phyloP scores from a whole-genome alignment of 2,329 filamentous ascomycete species.

The Monilinia aucupariae region DNA sequence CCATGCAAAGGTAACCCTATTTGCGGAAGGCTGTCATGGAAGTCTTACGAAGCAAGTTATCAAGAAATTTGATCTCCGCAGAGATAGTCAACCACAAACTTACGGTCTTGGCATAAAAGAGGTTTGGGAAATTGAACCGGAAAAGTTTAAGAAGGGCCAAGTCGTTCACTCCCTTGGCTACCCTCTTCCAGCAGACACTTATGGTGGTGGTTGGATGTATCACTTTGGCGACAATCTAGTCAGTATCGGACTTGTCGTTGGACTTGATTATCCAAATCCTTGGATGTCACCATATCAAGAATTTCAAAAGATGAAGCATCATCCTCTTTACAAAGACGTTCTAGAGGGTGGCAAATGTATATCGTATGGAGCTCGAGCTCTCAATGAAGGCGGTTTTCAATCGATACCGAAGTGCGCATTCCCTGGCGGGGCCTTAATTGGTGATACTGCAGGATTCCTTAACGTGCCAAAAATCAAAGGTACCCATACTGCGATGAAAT shows the following conservation, averaged over 20 bases:
- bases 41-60: conserved; percentile 92
- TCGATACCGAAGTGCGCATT: conserved; percentile 97
- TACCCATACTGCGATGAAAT: conserved; percentile 96
- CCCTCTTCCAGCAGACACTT: conserved; percentile 79
- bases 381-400: conserved; percentile 94
- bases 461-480: conserved; percentile 99
- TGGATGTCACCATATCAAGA: conserved; percentile 94
- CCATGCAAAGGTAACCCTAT: conserved; percentile 82
- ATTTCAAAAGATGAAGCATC: conserved; percentile 98
- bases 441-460: conserved; percentile 92
- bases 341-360: conserved; percentile 98
- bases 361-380: conserved; percentile 85
- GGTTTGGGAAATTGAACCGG: conserved; percentile 92
- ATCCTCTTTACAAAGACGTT: conserved; percentile 79
- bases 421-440: conserved; percentile 89
- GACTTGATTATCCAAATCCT: conserved; percentile 92
- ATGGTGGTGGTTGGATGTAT: conserved; percentile 99
- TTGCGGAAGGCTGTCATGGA: conserved; percentile 93
- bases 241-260: conserved; percentile 83
- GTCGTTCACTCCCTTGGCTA: conserved; percentile 91
- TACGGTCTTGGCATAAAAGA: conserved; percentile 95
- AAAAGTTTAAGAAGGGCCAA: conserved; percentile 83
- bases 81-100: conserved; percentile 88
- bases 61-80: conserved; percentile 85
- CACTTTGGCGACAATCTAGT: conserved; percentile 98